Percentiles rank a stretch among this genome's conserved stretches.
Conservation (phyloP, 2,329 filamentous ascomycete species). For the Sarocladium brachiariae region DNA sequence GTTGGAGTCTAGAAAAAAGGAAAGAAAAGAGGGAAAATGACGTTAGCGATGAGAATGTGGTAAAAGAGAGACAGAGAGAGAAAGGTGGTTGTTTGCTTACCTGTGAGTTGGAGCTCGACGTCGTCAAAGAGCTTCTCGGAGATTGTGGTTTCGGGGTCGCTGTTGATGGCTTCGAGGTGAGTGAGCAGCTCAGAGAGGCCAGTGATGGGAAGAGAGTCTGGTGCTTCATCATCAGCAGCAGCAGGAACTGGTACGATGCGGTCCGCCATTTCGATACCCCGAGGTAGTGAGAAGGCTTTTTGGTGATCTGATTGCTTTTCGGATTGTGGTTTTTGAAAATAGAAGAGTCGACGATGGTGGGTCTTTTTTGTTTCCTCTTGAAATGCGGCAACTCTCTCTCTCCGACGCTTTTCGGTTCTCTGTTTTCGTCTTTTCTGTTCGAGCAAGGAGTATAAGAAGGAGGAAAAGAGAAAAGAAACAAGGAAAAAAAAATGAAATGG, state of each 20-base stretch:
- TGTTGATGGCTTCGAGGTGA: constrained; percentile 45
- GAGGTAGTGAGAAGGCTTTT: neutral
- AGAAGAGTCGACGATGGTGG: too few relatives aligned
- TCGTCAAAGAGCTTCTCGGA: constrained; percentile 49
- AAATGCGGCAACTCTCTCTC: too few relatives aligned
- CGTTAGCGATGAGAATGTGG: neutral
- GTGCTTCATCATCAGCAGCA: too few relatives aligned
- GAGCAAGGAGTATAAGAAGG: neutral
- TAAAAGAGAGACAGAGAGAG: neutral
- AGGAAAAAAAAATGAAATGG: too few relatives aligned
- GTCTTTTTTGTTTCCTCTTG: too few relatives aligned
- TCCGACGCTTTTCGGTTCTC: too few relatives aligned
- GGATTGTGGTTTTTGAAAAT: too few relatives aligned
- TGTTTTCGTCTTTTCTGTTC: too few relatives aligned
- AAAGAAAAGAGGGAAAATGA: neutral
- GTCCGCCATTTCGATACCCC: constrained; percentile 19
- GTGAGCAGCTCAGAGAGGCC: constrained; percentile 46
- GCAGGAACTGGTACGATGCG: constrained; percentile 32
- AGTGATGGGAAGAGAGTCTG: constrained; percentile 38
- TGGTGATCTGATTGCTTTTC: neutral
- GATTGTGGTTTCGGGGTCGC: constrained; percentile 34
- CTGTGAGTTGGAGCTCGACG: constrained; percentile 51
- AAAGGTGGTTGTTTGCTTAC: constrained; percentile 30
- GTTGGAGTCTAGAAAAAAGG: constrained; percentile 10
- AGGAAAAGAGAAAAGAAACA: constrained; percentile 14